Evolutionary conservation across 129 eudicot species (phyloP).

Genomic region (Scalesia atractyloides): DNA sequence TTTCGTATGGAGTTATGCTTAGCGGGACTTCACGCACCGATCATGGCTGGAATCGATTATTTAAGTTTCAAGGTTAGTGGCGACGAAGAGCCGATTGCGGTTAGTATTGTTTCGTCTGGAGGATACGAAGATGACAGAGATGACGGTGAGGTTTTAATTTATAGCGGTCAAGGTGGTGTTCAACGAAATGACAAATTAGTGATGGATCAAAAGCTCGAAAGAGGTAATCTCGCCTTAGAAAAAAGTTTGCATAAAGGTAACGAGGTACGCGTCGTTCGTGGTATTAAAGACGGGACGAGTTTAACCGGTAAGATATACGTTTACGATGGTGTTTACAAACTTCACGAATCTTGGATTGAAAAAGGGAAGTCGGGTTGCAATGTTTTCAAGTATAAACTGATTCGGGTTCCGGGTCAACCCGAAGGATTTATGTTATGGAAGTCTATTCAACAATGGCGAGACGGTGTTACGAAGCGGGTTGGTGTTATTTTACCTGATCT

Average conservation of each 20-base stretch:
- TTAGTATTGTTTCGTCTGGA: conserved; percentile 67
- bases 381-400: conserved; percentile 54
- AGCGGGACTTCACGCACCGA: conserved; percentile 61
- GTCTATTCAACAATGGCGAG: conserved; percentile 54
- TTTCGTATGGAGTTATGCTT: conserved; percentile 59
- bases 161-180: conserved; percentile 69
- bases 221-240: conserved; percentile 66
- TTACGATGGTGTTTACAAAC: conserved; percentile 57
- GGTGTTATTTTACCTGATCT: conserved; percentile 58
- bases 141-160: conserved; percentile 54
- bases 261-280: conserved; percentile 61
- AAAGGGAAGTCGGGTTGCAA: conserved; percentile 60
- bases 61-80: conserved; percentile 37
- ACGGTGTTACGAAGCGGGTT: conserved; percentile 38
- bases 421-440: conserved; percentile 50
- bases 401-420: conserved; percentile 53
- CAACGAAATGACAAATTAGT: conserved; percentile 43
- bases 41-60: conserved; percentile 65
- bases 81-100: conserved; percentile 58
- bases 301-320: conserved; percentile 45
- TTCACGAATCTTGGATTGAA: conserved; percentile 65
- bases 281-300: conserved; percentile 43
- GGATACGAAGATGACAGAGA: conserved; percentile 60
- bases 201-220: conserved; percentile 64
- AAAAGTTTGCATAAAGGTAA: conserved; percentile 54